Base-by-base conservation (phyloP, 1,139 yeast species). In the Candida neerlandica region DNA sequence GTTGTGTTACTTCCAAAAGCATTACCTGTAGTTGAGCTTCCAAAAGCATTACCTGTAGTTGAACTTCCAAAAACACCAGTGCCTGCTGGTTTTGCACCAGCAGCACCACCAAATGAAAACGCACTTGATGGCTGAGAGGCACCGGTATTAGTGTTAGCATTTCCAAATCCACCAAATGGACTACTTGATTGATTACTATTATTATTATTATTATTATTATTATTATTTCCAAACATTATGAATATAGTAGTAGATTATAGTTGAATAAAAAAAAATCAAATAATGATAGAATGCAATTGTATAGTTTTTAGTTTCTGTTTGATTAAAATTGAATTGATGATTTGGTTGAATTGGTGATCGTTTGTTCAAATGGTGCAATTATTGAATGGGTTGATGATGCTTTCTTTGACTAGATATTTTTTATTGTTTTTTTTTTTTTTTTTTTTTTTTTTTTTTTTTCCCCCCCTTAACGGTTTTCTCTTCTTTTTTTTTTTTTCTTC, bases 51-150 rank as follows among this genome's bases (percentile, higher is more conserved):
- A 12, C 32, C 19, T 11, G 33, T 38, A 32, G 27, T 23, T 23
- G 27, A 23, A 23, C 38, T 29, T 29, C 52, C 57, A 43, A 63
- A 63, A 18, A 41, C 39, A 48, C 45, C 49, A 47, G 26, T 29
- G 38, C 52, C 63, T 11, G 53, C 58, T 7, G 67, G 60, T 45
- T 61, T 64, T 9, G 65, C 51, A 23, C 45, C 41, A 3, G 51
- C 51, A 47, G 65, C 51, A 16, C 44, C 38, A 3, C 52, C 52
- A 47, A 52, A 45, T 33, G 58, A 32, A 40, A 41, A 34, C 23
- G 26, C 41, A 12, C 41, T 26, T 26, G 33, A 27, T 26, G 6
- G 47, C 21, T 42, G 44, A 23, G 15, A 33, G 23, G n/a, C n/a
- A 14, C 16, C 10, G n/a, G 40, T 35, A 16, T 23, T 39, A 27